Percentiles rank a stretch among this genome's conserved stretches.
Conservation (phyloP, 164 flowering plant species). For the Chloranthus sessilifolius region DNA sequence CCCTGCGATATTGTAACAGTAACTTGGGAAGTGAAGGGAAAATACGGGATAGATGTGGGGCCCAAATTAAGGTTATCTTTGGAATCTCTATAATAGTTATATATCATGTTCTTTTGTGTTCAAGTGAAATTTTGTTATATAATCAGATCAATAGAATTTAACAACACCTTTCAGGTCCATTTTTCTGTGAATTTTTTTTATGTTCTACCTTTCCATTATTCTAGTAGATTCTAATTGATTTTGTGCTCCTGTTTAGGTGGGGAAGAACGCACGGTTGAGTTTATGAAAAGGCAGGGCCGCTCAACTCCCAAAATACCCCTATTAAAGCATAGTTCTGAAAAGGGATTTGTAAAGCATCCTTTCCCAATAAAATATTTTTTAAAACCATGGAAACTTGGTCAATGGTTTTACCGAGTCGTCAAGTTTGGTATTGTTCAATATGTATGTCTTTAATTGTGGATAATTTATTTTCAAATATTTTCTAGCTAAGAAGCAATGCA, state of each 20-base stretch:
- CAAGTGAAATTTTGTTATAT: neutral
- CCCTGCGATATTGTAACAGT: no score
- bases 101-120: no score
- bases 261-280: constrained; percentile 70
- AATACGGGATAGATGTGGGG: no score
- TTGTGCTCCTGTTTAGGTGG: no score
- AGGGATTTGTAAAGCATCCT: constrained; percentile 63
- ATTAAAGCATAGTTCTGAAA: constrained; percentile 50
- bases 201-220: neutral
- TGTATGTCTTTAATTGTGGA: constrained; percentile 59
- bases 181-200: no score
- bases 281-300: constrained; percentile 83
- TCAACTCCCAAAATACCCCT: constrained; percentile 48
- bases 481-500: neutral
- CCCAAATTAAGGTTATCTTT: no score
- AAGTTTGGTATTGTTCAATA: constrained; percentile 91
- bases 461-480: neutral
- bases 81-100: no score
- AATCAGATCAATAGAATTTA: no score
- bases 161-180: no score
- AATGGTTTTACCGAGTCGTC: constrained; percentile 77
- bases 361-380: constrained; percentile 74
- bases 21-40: no score
- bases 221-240: neutral
- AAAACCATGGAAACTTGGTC: constrained; percentile 82